Base-by-base conservation (phyloP, 495 filamentous ascomycete genomes). In the Lophiostoma macrostomum region DNA sequence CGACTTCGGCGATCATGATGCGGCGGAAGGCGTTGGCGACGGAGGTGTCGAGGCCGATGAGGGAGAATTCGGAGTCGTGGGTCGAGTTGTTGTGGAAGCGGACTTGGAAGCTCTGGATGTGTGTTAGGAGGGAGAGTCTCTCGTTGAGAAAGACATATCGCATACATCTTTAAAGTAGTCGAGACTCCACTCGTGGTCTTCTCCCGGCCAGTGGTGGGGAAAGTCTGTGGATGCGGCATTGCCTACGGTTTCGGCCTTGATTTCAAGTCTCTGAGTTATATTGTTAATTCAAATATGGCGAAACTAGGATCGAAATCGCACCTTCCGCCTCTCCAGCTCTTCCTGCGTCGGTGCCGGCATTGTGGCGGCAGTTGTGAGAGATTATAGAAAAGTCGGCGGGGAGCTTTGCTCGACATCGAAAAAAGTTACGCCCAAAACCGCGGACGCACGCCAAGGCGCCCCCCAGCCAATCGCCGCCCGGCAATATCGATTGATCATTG, bases 1-100 rank as follows among this genome's bases (percentile, higher is more conserved):
- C 90, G 30, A 99, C 86, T 70, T 99, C 94, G 47, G 93, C 85
- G 72, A 99, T 85, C 53, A 97, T 79, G 64, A 99, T 97, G 38
- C 94, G 88, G 58, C 94, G 93, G 77, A 97, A 95, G 64, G 94
- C 94, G 70, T 99, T 99, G 59, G 94, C 90, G 65, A 99, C 85
- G 47, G 87, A 80, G 59, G 94, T 91, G 64, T 99, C 91, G 58
- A 91, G 69, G 63, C 90, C 90, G 66, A 95, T 83, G 59, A 97
- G 80, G 18, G 90, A 96, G 76, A 97, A 97, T 28, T 84, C 83
- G 50, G 85, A 69, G 61, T 94, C 85, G 67, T 79, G 76, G 32
- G 78, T 78, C 25, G 83, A 76, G 69, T 90, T 89, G 43, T 85
- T 75, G 77, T 95, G 86, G 71, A 94, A 93, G 65, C 90, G 74